Base-by-base conservation (phyloP, 768 basidiomycete genomes). In the Hemileccinum rubropunctum region DNA sequence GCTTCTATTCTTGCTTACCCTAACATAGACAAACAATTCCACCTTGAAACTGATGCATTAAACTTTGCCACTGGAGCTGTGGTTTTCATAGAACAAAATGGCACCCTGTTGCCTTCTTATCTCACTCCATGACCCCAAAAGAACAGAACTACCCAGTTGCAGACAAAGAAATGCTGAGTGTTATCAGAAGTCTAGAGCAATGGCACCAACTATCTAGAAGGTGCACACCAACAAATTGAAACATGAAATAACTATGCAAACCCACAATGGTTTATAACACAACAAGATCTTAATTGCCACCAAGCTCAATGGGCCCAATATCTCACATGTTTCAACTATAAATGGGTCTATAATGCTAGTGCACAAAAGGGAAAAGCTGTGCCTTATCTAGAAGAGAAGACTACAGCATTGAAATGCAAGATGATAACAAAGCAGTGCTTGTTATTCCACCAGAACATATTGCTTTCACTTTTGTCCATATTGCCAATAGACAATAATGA, bases 221-320 rank as follows among this genome's bases (percentile, higher is more conserved):
- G 38, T 2, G 8, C 21, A 5, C 4, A 39, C 4, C 14, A 26
- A 10, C 6, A 30, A 40, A 32, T 47, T 30, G 36, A 39, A 28
- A 40, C 40, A 1, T 47, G 46, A 28, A 47, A 39, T 11, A 30
- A 47, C 18, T 38, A 47, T 7, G 7, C 18, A 6, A 47, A 47
- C 18, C 15, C 40, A 0, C 37, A 40, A 33, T 47, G 28, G 27
- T 47, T 47, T n/a, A 47, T 47, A 30, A 66, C 56, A 2, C 46
- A 72, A 2, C 59, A 69, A 45, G 63, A 71, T n/a, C 63, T 81
- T 0, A 78, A 70, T 47, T 56, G 66, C 3, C 47, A 72, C 20
- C 76, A 79, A 65, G 74, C 70, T 1, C n/a, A 21, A 15, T 48
- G 40, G 39, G 28, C 39, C 12, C 36, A 18, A 14, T 46, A 38